A percentile compares a stretch with the other conserved stretches of the same genome.
Evolutionary conservation across 2,329 filamentous ascomycete species (phyloP).

Genomic region (Aspergillus ochraceoroseus): DNA sequence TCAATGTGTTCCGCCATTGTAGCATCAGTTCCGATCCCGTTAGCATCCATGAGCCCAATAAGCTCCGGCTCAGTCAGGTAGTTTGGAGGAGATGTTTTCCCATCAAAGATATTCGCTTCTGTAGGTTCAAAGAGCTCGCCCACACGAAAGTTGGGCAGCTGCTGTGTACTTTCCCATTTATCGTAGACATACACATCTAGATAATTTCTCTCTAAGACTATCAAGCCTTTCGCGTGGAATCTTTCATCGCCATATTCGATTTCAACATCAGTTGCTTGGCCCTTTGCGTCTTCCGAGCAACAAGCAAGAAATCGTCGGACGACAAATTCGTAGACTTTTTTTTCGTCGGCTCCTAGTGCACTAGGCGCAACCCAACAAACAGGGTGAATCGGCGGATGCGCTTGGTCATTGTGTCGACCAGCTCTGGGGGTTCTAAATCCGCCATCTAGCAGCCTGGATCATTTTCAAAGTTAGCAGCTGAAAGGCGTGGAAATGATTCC

Average conservation of each 20-base stretch:
- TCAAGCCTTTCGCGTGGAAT: conserved; percentile 77
- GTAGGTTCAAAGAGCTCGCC: conserved; percentile 82
- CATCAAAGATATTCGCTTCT: conserved; percentile 83
- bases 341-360: conserved; percentile 61
- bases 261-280: conserved; percentile 77
- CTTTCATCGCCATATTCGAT: conserved; percentile 76
- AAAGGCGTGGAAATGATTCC: not conserved
- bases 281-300: conserved; percentile 89
- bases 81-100: conserved; percentile 77
- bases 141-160: conserved; percentile 71
- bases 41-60: conserved; percentile 95
- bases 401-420: conserved; percentile 89
- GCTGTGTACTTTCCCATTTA: conserved; percentile 83
- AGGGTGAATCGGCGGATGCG: conserved; percentile 94
- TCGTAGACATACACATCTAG: conserved; percentile 95
- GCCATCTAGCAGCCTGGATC: conserved; percentile 59
- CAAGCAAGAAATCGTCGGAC: conserved; percentile 88
- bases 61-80: conserved; percentile 94
- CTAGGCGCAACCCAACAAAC: conserved; percentile 70
- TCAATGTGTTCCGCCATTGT: conserved; percentile 99
- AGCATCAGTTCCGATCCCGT: conserved; percentile 95
- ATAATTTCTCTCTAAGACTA: conserved; percentile 84
- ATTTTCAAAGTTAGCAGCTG: conserved; percentile 9
- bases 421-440: conserved; percentile 75
- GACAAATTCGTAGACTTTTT: conserved; percentile 85